These are phyloP conservation scores for Rhizodiscina lignyota DNA, from an alignment of 495 filamentous ascomycete species.

Conservation along the genomic window DNA sequence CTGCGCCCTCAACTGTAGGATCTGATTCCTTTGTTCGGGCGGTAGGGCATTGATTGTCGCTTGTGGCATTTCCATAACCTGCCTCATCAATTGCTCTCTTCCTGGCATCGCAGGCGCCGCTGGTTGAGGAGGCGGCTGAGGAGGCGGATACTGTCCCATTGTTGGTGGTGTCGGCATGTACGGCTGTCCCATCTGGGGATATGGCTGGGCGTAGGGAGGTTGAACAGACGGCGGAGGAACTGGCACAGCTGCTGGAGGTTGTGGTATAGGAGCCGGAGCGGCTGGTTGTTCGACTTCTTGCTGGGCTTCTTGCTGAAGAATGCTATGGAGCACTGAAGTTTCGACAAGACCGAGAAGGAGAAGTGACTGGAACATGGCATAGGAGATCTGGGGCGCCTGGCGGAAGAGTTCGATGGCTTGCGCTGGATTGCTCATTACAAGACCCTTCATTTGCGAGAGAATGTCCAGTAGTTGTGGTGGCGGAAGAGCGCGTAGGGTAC, in stretches of 20 bases:
- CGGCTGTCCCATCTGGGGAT: slow-evolving; percentile 12
- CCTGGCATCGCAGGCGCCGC: slow-evolving; percentile 12
- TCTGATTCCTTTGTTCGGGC: slow-evolving; percentile 54
- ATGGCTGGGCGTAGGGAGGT: slow-evolving; percentile 8
- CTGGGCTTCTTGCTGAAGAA: slow-evolving; percentile 24
- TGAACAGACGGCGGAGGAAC: slow-evolving; percentile 15
- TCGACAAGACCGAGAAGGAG: slow-evolving; percentile 89
- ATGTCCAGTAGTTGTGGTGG: slow-evolving; percentile 87
- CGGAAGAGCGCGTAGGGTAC: slow-evolving; percentile 70
- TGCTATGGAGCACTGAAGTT: slow-evolving; percentile 34
- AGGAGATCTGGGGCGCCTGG: slow-evolving; percentile 83
- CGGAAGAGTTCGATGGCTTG: slow-evolving; percentile 76
- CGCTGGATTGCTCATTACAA: slow-evolving; percentile 62
- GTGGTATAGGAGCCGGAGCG: slow-evolving; percentile 12
- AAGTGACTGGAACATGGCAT: slow-evolving; percentile 90
- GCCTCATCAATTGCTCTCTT: slow-evolving; percentile 41
- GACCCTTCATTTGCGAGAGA: slow-evolving; percentile 80
- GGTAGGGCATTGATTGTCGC: slow-evolving; percentile 60
- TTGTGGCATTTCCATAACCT: slow-evolving; percentile 60
- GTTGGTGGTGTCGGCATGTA: slow-evolving; percentile 41
- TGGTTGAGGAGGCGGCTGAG: slow-evolving; percentile 26
- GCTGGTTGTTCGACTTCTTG: slow-evolving; percentile 23
- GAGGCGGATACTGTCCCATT: no score
- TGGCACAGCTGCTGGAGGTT: slow-evolving; percentile 7
- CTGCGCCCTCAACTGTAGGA: slow-evolving; percentile 50